Conservation (phyloP, 768 basidiomycete species). For the Leccinum broughii region DNA sequence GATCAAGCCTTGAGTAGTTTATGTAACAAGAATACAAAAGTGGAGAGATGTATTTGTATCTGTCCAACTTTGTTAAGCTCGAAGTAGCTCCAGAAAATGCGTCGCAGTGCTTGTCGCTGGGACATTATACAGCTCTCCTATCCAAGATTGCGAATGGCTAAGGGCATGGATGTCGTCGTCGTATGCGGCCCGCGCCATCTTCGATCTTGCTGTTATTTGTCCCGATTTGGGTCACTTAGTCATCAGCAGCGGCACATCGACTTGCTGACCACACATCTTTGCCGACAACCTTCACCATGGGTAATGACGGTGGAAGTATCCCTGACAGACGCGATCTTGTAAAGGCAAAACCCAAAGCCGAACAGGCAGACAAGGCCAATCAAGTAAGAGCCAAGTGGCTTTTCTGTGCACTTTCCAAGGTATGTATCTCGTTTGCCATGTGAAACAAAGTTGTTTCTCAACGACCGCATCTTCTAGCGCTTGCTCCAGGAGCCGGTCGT, state of each 20-base stretch:
- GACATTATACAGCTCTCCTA: no score
- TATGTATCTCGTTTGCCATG: constrained; percentile 29
- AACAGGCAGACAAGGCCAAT: constrained; percentile 89
- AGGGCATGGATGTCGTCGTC: no score
- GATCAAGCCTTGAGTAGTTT: no score
- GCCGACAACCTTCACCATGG: constrained; percentile 49
- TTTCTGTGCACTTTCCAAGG: constrained; percentile 95
- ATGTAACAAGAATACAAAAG: no score
- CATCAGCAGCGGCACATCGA: not conserved
- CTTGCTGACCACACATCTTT: not conserved
- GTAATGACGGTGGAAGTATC: constrained; percentile 88
- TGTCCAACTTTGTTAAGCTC: no score
- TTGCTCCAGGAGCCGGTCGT: constrained; percentile 90
- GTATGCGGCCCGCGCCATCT: no score
- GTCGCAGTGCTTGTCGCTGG: no score
- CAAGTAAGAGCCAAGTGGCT: constrained; percentile 87
- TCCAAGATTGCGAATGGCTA: no score
- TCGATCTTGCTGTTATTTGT: no score
- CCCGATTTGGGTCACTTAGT: not conserved
- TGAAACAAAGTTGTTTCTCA: not conserved
- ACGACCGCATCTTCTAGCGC: constrained; percentile 45
- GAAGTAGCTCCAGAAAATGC: no score
- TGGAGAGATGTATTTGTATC: no score
- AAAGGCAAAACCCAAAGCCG: constrained; percentile 72
- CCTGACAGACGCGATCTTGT: constrained; percentile 83